Conservation (phyloP, 306 rosid species). For the Vigna trinervia region DNA sequence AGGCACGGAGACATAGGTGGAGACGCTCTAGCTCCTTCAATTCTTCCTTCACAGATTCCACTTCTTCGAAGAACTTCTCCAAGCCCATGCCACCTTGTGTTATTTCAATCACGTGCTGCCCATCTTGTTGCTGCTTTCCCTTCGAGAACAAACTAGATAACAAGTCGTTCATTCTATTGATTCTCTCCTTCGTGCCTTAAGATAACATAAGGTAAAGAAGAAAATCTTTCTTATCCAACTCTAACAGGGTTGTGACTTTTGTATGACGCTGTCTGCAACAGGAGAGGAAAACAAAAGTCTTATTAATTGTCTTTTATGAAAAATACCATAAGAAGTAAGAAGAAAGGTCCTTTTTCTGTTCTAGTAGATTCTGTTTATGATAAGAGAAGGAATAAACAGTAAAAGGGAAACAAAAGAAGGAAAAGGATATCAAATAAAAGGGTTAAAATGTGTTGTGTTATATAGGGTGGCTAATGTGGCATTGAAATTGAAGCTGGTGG, state of each 20-base stretch:
- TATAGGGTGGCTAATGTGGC: background rate
- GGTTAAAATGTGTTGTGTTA: background rate
- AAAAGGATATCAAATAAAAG: background rate
- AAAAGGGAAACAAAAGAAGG: background rate
- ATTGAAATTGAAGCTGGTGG: background rate
- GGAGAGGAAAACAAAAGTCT: no score
- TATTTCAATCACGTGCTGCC: conserved; percentile 67
- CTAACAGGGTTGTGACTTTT: no score
- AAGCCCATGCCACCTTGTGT: conserved; percentile 40
- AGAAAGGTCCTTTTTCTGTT: no score
- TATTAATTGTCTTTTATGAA: no score
- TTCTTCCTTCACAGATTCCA: conserved; percentile 75
- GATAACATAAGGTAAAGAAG: no score
- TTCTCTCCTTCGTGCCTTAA: no score
- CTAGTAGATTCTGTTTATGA: no score
- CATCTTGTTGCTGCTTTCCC: background rate
- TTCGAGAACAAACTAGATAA: background rate
- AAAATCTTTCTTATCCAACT: no score
- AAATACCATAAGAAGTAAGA: no score
- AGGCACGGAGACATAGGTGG: conserved; percentile 49
- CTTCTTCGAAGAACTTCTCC: conserved; percentile 75
- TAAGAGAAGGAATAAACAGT: no score
- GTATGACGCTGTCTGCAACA: no score
- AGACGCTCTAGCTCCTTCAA: conserved; percentile 73
- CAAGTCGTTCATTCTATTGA: conserved; percentile 65